These are phyloP conservation scores for Triangularia setosa DNA, from an alignment of 2,329 filamentous ascomycete species.

Conservation along the genomic window DNA sequence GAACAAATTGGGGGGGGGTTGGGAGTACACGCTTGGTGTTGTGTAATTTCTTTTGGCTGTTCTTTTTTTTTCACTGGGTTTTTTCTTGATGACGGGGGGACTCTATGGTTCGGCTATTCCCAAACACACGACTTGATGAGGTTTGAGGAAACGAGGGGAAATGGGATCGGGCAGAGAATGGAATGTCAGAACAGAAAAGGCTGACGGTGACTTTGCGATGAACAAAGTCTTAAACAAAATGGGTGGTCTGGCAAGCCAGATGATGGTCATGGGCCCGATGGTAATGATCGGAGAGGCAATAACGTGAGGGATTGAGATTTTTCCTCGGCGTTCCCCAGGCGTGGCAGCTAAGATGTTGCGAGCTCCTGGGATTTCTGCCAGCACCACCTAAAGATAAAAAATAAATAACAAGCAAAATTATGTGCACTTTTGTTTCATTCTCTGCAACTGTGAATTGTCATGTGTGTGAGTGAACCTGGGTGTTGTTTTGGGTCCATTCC, in stretches of 20 bases:
- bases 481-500: not conserved
- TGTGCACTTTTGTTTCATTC: not conserved
- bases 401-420: conserved; percentile 2
- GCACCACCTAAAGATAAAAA: conserved; percentile 6
- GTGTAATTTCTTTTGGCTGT: conserved; percentile 12
- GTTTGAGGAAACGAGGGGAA: conserved; percentile 10
- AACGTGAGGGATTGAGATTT: not conserved
- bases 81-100: conserved; percentile 1
- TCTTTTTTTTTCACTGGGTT: conserved; percentile 6
- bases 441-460: not conserved
- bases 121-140: conserved; percentile 27
- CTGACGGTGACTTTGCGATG: conserved; percentile 2
- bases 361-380: not conserved
- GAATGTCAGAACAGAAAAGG: conserved; percentile 10
- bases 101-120: conserved; percentile 12
- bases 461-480: not conserved
- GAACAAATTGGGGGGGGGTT: not conserved
- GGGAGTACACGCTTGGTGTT: not conserved
- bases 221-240: not conserved
- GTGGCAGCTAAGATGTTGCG: not conserved
- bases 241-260: not conserved
- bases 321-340: not conserved
- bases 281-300: not conserved
- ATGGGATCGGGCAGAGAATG: conserved; percentile 16
- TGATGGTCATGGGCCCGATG: not conserved